These are phyloP conservation scores for Podaxis pistillaris DNA, from an alignment of 768 basidiomycete species.

Conservation along the genomic window DNA sequence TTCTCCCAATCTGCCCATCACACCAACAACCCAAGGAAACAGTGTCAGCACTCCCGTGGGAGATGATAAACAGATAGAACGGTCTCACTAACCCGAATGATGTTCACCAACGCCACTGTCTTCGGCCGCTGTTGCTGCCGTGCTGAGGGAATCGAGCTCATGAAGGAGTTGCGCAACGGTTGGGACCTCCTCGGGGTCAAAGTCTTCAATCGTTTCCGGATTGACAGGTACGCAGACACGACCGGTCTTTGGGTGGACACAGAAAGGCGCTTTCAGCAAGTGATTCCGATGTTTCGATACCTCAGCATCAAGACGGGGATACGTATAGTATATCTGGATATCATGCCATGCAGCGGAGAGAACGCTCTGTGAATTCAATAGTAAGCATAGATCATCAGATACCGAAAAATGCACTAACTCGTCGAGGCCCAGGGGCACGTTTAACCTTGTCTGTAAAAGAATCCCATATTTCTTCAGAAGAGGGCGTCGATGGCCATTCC, in stretches of 20 bases:
- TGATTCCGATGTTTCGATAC: slow-evolving; percentile 98
- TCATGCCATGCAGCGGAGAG: slow-evolving; percentile 70
- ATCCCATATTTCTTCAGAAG: slow-evolving; percentile 73
- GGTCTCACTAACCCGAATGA: slow-evolving; percentile 42
- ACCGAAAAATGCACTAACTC: background rate
- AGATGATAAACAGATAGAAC: background rate
- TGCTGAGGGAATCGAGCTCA: slow-evolving; percentile 50
- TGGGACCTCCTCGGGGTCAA: slow-evolving; percentile 84
- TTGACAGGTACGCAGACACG: slow-evolving; percentile 94
- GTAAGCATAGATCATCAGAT: background rate
- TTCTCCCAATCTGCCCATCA: slow-evolving; percentile 69
- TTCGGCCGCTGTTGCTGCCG: slow-evolving; percentile 26
- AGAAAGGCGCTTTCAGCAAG: slow-evolving; percentile 96
- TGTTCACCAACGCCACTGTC: slow-evolving; percentile 29
- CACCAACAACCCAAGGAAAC: background rate
- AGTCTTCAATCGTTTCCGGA: slow-evolving; percentile 68
- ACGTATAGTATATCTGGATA: slow-evolving; percentile 89
- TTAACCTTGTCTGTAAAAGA: slow-evolving; percentile 50
- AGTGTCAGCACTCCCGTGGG: slow-evolving; percentile 8
- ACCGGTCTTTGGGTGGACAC: slow-evolving; percentile 94
- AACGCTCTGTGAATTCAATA: background rate
- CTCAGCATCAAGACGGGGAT: slow-evolving; percentile 94
- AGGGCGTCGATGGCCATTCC: slow-evolving; percentile 58
- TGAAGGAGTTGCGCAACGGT: slow-evolving; percentile 80
- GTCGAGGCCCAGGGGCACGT: slow-evolving; percentile 22